Base-by-base conservation (phyloP, 306 rosid genomes). In the Cicer bijugum region DNA sequence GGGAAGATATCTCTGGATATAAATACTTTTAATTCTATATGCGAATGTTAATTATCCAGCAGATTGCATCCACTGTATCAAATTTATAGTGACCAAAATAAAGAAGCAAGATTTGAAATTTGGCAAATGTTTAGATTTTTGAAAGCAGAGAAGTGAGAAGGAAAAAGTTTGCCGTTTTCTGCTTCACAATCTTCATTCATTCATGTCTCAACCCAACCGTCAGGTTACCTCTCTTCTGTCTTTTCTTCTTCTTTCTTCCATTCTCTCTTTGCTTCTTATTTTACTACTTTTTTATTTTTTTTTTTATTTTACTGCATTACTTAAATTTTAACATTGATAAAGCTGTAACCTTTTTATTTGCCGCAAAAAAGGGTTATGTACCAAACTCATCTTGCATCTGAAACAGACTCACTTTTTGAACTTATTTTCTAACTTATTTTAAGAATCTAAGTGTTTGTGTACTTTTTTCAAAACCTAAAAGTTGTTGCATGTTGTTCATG, bases 191-290 rank as follows among this genome's bases (percentile, higher is more conserved):
- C 35, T 33, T 3, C 33, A 0, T 23, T 23, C 28, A 23, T 23
- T 23, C 19, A 69, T 69, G 69, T 69, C 81, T 69, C 81, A 58
- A 37, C 39, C 45, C 12, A 58, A 65, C 44, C 56, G 15, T 35
- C 9, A 15, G 71, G 78, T 59, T 44, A 33, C 20, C 7, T 56
- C 50, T 59, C 38, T 28, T n/a, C 6, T 4, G 19, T 33, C 48
- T 52, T 20, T 1, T 20, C 23, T 20, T 59, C 47, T 28, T n/a
- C 6, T 4, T 19, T 33, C 48, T 52, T 9, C 12, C 0, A 8
- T 8, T 46, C n/a, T 12, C 6, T 74, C 3, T 11, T 6, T 28
- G 5, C 35, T 28, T 28, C 35, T 28, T 28, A 28, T 28, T 28
- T 28, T 28, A 28, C 35, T 28, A 28, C 4, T 28, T 28, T 28